These are phyloP conservation scores for Cercophora newfieldiana DNA, from an alignment of 495 filamentous ascomycete genomes.

Conservation along the genomic window DNA sequence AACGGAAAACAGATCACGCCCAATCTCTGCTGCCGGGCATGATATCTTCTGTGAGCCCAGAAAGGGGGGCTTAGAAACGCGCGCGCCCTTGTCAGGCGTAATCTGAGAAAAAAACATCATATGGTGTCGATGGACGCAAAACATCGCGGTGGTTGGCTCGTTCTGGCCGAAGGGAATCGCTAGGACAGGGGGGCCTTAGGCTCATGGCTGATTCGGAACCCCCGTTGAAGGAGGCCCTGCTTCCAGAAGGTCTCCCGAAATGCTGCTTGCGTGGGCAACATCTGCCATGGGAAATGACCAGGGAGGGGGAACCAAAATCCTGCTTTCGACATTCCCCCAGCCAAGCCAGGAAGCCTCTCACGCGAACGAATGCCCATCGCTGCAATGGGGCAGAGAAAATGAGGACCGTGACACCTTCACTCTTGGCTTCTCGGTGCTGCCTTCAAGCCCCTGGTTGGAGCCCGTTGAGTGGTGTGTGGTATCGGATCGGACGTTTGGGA, in stretches of 20 bases:
- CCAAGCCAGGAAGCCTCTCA: neutral
- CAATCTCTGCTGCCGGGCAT: neutral
- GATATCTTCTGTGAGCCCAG: neutral
- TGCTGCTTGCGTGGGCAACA: constrained; percentile 9
- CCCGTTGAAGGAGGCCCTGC: neutral
- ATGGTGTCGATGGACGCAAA: neutral
- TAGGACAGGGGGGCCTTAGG: constrained; percentile 9
- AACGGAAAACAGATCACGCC: neutral
- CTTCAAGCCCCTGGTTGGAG: neutral
- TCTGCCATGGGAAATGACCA: constrained; percentile 11
- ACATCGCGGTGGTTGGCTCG: neutral
- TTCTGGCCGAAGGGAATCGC: neutral
- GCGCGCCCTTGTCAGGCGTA: constrained; percentile 1
- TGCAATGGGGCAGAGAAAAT: constrained; percentile 4
- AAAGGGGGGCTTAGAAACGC: neutral
- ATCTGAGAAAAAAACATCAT: neutral
- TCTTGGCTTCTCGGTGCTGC: neutral
- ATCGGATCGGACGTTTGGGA: neutral
- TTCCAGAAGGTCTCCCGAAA: constrained; percentile 18
- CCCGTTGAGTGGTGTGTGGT: constrained; percentile 2
- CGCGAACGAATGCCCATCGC: neutral
- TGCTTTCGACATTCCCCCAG: neutral
- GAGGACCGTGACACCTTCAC: neutral
- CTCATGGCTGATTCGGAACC: neutral
- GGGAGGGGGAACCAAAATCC: constrained; percentile 5